A percentile compares a stretch with the other conserved stretches of the same genome.
Evolutionary conservation across 306 rosid genomes (phyloP).

Genomic region (Canavalia gladiata): DNA sequence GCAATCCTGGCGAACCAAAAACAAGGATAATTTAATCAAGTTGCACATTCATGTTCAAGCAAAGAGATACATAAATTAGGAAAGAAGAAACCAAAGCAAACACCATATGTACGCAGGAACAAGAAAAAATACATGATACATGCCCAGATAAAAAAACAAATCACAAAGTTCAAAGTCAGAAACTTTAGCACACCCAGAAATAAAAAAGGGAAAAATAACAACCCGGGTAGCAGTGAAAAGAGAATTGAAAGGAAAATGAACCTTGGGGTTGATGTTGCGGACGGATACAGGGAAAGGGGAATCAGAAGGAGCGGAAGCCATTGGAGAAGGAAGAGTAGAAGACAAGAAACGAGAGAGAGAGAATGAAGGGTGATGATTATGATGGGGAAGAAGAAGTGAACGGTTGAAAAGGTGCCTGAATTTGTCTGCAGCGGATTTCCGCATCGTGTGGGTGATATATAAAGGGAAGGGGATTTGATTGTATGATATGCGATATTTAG

Average conservation of each 20-base stretch:
- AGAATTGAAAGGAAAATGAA: conserved; percentile 2
- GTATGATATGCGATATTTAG: background rate
- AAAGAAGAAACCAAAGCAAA: conserved; percentile 36
- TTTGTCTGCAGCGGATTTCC: conserved; percentile 72
- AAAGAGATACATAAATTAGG: background rate
- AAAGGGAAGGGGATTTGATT: background rate
- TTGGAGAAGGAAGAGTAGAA: conserved; percentile 47
- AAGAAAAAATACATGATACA: background rate
- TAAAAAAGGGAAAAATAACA: background rate
- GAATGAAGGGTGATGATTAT: background rate
- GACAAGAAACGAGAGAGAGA: conserved; percentile 59
- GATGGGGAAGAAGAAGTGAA: conserved; percentile 34
- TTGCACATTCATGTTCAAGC: background rate
- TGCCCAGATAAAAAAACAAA: conserved; percentile 2
- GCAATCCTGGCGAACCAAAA: background rate
- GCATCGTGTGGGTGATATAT: conserved; percentile 56
- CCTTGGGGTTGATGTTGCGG: conserved; percentile 84
- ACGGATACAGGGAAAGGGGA: conserved; percentile 59
- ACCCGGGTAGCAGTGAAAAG: background rate
- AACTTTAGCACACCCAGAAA: background rate
- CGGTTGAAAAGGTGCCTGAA: conserved; percentile 54
- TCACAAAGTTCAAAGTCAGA: conserved; percentile 30
- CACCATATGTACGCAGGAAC: conserved; percentile 24
- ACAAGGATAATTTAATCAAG: conserved; percentile 22
- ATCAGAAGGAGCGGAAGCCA: conserved; percentile 51